Conservation (phyloP, 345 rosid species). For the Camelina sativa region DNA sequence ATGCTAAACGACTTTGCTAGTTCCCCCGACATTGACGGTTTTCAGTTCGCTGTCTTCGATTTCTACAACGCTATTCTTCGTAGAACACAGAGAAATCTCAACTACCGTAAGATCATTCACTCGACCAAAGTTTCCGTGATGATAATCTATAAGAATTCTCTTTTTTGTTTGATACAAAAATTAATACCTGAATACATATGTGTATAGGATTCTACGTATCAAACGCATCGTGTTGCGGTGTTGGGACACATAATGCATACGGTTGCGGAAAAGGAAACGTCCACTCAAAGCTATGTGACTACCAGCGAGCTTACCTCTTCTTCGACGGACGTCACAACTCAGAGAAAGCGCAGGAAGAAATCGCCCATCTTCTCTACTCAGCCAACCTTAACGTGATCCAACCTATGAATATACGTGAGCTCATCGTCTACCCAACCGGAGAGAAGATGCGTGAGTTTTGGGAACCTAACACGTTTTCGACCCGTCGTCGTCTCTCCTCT, state of each 20-base stretch:
- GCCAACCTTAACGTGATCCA: conserved; percentile 29
- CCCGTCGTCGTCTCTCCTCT: conserved; percentile 23
- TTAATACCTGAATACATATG: not conserved
- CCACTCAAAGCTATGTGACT: conserved; percentile 43
- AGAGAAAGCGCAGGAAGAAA: conserved; percentile 39
- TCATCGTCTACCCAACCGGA: conserved; percentile 25
- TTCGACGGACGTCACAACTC: conserved; percentile 45
- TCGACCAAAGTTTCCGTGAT: not conserved
- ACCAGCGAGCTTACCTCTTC: conserved; percentile 40
- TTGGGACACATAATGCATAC: conserved; percentile 35
- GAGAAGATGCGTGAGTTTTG: conserved; percentile 38
- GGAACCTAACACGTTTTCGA: not conserved
- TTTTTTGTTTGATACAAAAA: not conserved
- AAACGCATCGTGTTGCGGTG: conserved; percentile 38
- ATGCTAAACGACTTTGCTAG: conserved; percentile 27
- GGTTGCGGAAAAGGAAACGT: conserved; percentile 37
- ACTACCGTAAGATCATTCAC: conserved; percentile 15
- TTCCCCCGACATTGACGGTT: conserved; percentile 6
- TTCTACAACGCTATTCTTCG: conserved; percentile 34
- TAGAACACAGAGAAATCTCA: not conserved
- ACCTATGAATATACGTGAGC: conserved; percentile 42
- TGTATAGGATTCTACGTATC: conserved; percentile 31
- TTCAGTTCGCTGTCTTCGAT: conserved; percentile 40
- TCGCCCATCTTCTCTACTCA: conserved; percentile 38
- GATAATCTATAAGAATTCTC: not conserved